Evolutionary conservation across 768 basidiomycete genomes (phyloP), one percentile per base, ranked within the genome.

Genomic region (Kwoniella sp.): DNA sequence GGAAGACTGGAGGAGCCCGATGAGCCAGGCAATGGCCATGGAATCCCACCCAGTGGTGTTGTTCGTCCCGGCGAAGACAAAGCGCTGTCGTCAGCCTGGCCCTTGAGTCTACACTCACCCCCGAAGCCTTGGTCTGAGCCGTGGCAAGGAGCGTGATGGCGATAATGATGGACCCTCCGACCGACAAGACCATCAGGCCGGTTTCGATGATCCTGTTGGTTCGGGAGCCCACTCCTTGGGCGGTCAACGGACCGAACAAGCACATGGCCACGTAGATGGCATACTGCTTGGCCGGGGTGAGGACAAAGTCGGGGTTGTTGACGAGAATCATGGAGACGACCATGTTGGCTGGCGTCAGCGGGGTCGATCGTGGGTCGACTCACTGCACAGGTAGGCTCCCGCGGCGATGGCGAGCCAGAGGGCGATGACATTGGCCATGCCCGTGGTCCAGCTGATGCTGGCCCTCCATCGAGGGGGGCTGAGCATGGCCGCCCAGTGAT

Each of bases 1-100:
- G 15, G 50, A 31, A 9, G 53, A 51, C 27, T 63, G 61, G 3
- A 63, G 37, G 12, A 63, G 27, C 2, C 61, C 61, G 20, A 63
- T 26, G 2, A 59, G 34, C 57, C 58, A 63, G 10, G 61, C 61
- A 20, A 57, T 46, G 12, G 51, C 37, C 14, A 50, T 52, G 15
- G 48, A 60, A 29, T 59, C 40, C 63, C 63, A 65, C 3, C 63
- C 63, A 6, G 63, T 65, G 36, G 32, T n/a, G 44, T 65, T 65
- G 27, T 33, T 26, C 23, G 46, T 32, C 19, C 51, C 38, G 2
- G 29, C 54, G 31, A 62, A 65, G 8, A 65, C 63, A 40, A 65
- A 62, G 9, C 32, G 40, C 48, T 51, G 31, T 10, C 10, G n/a
- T 14, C 28, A 20, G 32, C 6, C 17, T 27, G 14, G 31, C 3